Evolutionary conservation across 2,329 filamentous ascomycete genomes (phyloP).

Genomic region (Coniochaeta sp.): DNA sequence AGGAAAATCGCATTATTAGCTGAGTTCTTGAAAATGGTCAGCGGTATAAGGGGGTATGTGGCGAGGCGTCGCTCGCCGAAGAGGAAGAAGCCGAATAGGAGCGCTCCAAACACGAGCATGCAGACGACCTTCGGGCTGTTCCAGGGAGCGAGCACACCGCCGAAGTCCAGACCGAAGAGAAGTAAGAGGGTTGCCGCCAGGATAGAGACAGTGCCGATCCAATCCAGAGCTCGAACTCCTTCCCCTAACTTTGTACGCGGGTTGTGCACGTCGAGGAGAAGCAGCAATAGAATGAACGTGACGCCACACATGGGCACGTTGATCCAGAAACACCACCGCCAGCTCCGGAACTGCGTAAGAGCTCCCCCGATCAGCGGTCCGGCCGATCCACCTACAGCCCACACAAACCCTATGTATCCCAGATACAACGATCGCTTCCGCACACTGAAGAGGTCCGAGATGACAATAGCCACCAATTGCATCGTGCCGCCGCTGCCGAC

Average conservation of each 20-base stretch:
- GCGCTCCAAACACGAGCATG: constrained; percentile 51
- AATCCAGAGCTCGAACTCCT: constrained; percentile 55
- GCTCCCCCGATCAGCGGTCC: constrained; percentile 55
- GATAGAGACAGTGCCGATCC: constrained; percentile 53
- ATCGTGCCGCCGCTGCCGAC: constrained; percentile 43
- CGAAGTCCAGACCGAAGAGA: constrained; percentile 63
- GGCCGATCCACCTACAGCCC: constrained; percentile 57
- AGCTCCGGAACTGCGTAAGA: constrained; percentile 53
- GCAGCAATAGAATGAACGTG: constrained; percentile 49
- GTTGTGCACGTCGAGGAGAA: constrained; percentile 59
- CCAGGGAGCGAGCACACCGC: constrained; percentile 57
- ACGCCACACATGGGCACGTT: constrained; percentile 41
- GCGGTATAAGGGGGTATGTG: constrained; percentile 58
- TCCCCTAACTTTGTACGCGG: constrained; percentile 54
- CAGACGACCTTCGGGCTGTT: constrained; percentile 53
- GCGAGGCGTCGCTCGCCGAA: constrained; percentile 58
- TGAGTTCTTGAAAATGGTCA: constrained; percentile 48
- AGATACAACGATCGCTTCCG: constrained; percentile 40
- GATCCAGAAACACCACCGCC: constrained; percentile 49
- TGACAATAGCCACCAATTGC: constrained; percentile 44
- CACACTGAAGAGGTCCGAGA: constrained; percentile 46
- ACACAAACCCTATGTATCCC: constrained; percentile 58
- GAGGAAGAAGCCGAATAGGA: constrained; percentile 44
- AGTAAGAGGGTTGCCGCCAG: constrained; percentile 61
- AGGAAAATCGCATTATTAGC: constrained; percentile 51